These are phyloP conservation scores for Globisporangium camurandrum DNA, from an alignment of 352 stramenopile species.

Conservation along the genomic window DNA sequence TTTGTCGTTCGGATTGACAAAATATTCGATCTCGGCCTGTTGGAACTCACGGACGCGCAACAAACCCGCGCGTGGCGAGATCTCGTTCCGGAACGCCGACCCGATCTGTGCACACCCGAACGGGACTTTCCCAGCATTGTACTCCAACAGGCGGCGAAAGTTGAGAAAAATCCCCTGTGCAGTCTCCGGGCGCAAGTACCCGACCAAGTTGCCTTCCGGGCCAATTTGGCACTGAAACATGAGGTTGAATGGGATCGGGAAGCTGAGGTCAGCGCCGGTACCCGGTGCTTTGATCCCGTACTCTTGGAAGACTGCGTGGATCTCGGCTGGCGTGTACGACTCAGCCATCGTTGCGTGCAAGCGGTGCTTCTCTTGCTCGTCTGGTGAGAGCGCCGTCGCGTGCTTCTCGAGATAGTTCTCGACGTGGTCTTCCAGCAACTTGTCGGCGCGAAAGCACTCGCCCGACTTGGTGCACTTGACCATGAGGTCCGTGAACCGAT, in stretches of 20 bases:
- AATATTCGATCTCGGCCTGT: conserved; percentile 99
- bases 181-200: conserved; percentile 98
- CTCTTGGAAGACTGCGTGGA: conserved; percentile 91
- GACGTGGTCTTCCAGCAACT: conserved; percentile 98
- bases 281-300: conserved; percentile 93
- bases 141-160: conserved; percentile 97
- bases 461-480: conserved; percentile 96
- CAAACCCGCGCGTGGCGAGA: conserved; percentile 94
- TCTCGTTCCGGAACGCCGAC: conserved; percentile 93
- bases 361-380: conserved; percentile 92
- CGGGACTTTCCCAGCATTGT: conserved; percentile 92
- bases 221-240: conserved; percentile 99
- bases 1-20: conserved; percentile 99
- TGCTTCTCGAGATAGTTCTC: conserved; percentile 94
- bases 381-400: conserved; percentile 46
- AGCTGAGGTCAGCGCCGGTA: conserved; percentile 88
- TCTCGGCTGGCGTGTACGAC: conserved; percentile 96
- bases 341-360: conserved; percentile 94
- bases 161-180: conserved; percentile 99
- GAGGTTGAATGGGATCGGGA: conserved; percentile 98
- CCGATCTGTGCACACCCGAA: conserved; percentile 85
- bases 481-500: conserved; percentile 99
- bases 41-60: conserved; percentile 98
- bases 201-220: conserved; percentile 93
- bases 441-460: conserved; percentile 99